Conservation (phyloP, 345 rosid species). For the Eucalyptus guilfoylei region DNA sequence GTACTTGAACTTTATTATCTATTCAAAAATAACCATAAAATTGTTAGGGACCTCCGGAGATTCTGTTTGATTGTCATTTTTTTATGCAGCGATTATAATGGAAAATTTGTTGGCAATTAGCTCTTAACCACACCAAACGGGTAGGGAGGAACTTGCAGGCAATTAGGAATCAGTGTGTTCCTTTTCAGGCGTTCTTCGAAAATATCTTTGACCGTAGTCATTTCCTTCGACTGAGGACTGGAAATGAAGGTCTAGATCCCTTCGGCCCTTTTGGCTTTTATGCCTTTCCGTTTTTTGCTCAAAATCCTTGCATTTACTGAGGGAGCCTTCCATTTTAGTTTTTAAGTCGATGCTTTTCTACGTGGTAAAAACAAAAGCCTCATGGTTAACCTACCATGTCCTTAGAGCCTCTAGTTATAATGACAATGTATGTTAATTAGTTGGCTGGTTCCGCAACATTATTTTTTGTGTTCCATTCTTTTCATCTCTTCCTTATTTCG, state of each 20-base stretch:
- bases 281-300: neutral
- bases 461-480: neutral
- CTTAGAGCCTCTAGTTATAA: neutral
- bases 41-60: neutral
- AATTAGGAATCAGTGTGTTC: neutral
- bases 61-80: neutral
- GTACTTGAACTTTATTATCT: neutral
- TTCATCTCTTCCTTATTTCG: neutral
- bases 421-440: neutral
- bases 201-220: neutral
- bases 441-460: neutral
- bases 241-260: neutral
- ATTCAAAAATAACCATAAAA: neutral
- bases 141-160: neutral
- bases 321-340: neutral
- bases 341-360: neutral
- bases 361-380: neutral
- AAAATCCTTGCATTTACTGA: neutral
- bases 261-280: neutral
- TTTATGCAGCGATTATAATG: neutral
- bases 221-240: neutral
- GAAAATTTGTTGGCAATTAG: neutral
- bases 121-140: neutral
- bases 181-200: neutral
- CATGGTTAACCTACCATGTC: neutral